Conservation (phyloP, 805 yeast species). For the Myxozyma geophila region DNA sequence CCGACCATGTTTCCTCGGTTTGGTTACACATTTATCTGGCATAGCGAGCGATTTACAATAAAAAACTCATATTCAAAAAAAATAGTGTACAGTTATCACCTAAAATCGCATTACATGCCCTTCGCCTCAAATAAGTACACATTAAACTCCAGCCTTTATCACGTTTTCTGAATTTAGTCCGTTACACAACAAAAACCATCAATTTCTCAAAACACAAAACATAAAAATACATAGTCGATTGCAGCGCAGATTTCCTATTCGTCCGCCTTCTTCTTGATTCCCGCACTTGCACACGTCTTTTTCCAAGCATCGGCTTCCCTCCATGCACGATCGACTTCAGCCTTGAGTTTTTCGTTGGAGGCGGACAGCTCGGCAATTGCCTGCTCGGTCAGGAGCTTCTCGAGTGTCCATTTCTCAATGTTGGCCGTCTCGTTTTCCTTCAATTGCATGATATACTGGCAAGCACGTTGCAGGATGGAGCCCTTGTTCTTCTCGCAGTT, state of each 20-base stretch:
- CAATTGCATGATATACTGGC: slow-evolving; percentile 85
- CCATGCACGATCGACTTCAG: slow-evolving; percentile 88
- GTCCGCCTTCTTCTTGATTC: slow-evolving; percentile 36
- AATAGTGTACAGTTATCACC: not conserved
- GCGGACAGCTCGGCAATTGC: slow-evolving; percentile 83
- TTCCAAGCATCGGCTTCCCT: slow-evolving; percentile 88
- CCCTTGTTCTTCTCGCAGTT: slow-evolving; percentile 88
- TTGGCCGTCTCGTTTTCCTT: slow-evolving; percentile 88
- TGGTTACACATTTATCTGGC: too few species aligned
- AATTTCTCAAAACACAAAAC: not conserved
- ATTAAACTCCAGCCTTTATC: slow-evolving; percentile 4
- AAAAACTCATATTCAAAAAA: not conserved
- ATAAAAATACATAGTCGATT: not conserved
- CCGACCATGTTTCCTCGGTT: too few species aligned
- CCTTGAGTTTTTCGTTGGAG: slow-evolving; percentile 84
- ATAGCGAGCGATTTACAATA: not conserved
- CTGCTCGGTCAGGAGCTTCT: slow-evolving; percentile 89
- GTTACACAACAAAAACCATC: not conserved
- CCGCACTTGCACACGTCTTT: slow-evolving; percentile 47
- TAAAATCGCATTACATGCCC: too few species aligned
- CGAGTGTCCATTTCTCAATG: slow-evolving; percentile 93
- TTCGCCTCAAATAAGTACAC: not conserved
- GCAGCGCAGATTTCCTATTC: slow-evolving; percentile 3
- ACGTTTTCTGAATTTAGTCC: not conserved
- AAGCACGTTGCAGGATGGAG: slow-evolving; percentile 83